These are phyloP conservation scores for Aspergillus incahuasiensis DNA, from an alignment of 495 filamentous ascomycete species.

Conservation along the genomic window DNA sequence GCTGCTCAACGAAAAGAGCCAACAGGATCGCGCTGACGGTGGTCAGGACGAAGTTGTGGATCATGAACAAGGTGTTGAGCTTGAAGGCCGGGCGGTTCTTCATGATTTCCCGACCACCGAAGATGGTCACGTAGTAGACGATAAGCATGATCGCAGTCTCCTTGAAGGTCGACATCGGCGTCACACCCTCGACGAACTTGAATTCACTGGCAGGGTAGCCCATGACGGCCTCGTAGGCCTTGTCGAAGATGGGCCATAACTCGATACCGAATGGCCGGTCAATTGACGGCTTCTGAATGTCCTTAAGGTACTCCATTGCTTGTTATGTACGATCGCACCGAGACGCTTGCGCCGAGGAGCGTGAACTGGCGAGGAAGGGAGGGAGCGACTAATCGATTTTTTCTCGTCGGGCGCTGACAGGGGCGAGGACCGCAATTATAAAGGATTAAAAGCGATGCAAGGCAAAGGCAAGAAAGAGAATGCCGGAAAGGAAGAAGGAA, in stretches of 20 bases:
- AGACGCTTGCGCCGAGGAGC: constrained; percentile 1
- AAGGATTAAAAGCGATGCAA: neutral
- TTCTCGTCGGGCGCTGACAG: constrained; percentile 8
- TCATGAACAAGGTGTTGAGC: constrained; percentile 63
- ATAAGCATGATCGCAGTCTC: constrained; percentile 53
- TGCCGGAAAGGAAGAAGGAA: constrained; percentile 19
- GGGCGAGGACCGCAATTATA: neutral
- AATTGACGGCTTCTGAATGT: constrained; percentile 69
- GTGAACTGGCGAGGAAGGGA: neutral
- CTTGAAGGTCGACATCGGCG: constrained; percentile 56
- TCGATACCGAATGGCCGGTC: constrained; percentile 89
- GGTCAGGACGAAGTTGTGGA: constrained; percentile 65
- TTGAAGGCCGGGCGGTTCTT: constrained; percentile 52
- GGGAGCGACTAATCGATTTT: constrained; percentile 8
- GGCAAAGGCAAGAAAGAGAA: constrained; percentile 17
- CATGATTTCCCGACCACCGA: constrained; percentile 65
- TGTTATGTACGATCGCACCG: constrained; percentile 9
- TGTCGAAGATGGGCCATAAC: constrained; percentile 92
- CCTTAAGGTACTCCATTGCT: constrained; percentile 55
- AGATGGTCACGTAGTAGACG: constrained; percentile 62
- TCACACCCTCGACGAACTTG: constrained; percentile 53
- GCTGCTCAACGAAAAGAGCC: constrained; percentile 61
- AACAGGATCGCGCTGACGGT: constrained; percentile 56
- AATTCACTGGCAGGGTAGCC: constrained; percentile 64
- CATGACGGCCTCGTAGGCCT: constrained; percentile 65